A percentile compares a stretch with the other conserved stretches of the same genome.
Evolutionary conservation across 2,329 filamentous ascomycete species (phyloP).

Genomic region (Botrytis cinerea): DNA sequence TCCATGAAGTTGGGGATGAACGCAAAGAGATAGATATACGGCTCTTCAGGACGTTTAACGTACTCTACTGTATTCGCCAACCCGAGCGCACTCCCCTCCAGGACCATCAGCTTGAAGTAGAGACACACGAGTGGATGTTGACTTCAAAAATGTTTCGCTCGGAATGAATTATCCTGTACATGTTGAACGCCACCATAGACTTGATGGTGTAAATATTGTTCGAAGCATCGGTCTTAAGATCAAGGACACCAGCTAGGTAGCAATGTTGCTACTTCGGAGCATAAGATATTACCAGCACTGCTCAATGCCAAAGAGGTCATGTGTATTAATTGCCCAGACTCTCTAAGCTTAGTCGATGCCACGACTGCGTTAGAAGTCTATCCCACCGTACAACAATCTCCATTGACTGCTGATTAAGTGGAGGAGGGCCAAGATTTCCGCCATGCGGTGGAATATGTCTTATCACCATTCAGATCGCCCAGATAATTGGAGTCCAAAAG

Average conservation of each 20-base stretch:
- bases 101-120: not conserved
- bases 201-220: constrained; percentile 26
- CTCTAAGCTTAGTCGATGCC: constrained; percentile 31
- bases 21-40: not conserved
- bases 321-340: constrained; percentile 28
- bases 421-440: constrained; percentile 27
- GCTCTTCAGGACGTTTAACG: not conserved
- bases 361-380: constrained; percentile 33
- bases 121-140: constrained; percentile 41
- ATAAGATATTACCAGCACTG: constrained; percentile 47
- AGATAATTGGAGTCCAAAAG: constrained; percentile 33
- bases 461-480: constrained; percentile 37
- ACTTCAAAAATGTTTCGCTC: constrained; percentile 48
- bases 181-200: constrained; percentile 14
- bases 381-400: constrained; percentile 35
- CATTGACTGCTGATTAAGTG: constrained; percentile 34
- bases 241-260: constrained; percentile 25
- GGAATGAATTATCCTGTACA: constrained; percentile 35
- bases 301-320: constrained; percentile 43
- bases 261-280: constrained; percentile 43
- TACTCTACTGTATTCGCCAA: not conserved
- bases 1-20: constrained; percentile 17
- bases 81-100: not conserved
- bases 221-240: constrained; percentile 23
- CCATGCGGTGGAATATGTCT: constrained; percentile 41